phyloP scores from a whole-genome alignment of 495 filamentous ascomycete genomes.

The Chaetomidium leptoderma region DNA sequence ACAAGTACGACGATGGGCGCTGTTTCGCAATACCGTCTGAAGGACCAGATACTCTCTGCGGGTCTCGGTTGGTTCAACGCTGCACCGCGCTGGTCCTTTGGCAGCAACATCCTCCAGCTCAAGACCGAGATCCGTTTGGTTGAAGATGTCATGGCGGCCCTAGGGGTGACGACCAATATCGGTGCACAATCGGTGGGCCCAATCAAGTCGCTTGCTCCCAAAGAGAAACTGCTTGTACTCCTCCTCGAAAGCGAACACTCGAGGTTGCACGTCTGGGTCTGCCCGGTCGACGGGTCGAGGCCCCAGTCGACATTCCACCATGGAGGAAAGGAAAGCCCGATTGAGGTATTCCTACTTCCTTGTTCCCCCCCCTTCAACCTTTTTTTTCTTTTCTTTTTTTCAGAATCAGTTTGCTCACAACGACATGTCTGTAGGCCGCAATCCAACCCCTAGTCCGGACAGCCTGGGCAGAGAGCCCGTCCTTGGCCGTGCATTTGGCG shows the following conservation, averaged over 20 bases:
- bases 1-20: constrained; percentile 60
- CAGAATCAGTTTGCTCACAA: background rate
- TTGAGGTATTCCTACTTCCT: constrained; percentile 50
- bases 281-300: constrained; percentile 61
- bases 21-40: constrained; percentile 66
- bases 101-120: constrained; percentile 85
- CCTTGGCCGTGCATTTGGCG: constrained; percentile 75
- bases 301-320: constrained; percentile 23
- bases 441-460: constrained; percentile 62
- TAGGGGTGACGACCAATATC: constrained; percentile 55
- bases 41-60: constrained; percentile 81
- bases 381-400: too few species aligned
- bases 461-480: constrained; percentile 80
- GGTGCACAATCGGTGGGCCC: constrained; percentile 51
- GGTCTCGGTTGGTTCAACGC: constrained; percentile 83
- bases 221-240: constrained; percentile 72
- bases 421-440: constrained; percentile 34
- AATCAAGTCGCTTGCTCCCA: constrained; percentile 63
- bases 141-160: constrained; percentile 62
- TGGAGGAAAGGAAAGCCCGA: constrained; percentile 37
- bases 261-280: constrained; percentile 84
- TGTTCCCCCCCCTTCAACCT: background rate
- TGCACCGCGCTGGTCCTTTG: constrained; percentile 88
- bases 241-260: constrained; percentile 82
- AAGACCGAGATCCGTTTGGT: constrained; percentile 87